phyloP scores from a whole-genome alignment of 139 green algal species.

The Parachlorella kessleri region DNA sequence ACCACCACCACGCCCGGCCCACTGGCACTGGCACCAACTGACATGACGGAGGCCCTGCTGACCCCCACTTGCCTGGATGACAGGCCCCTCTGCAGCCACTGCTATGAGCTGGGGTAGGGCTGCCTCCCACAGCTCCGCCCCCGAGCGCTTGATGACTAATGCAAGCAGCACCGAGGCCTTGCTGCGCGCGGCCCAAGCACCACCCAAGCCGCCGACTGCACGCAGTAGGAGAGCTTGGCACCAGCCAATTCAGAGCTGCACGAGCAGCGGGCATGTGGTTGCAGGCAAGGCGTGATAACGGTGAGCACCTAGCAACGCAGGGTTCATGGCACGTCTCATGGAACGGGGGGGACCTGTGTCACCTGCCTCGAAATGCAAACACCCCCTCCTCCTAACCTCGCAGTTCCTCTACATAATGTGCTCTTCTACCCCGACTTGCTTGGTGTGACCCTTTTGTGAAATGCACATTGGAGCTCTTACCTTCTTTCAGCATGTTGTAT shows the following conservation, averaged over 20 bases:
- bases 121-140: slow-evolving; percentile 47
- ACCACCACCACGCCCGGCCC: background rate
- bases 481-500: slow-evolving; percentile 42
- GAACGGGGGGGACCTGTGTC: too few relatives aligned
- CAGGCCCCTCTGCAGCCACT: slow-evolving; percentile 45
- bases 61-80: slow-evolving; percentile 13
- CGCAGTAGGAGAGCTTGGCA: too few relatives aligned
- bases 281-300: background rate
- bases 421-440: too few relatives aligned
- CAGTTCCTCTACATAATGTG: too few relatives aligned
- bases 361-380: too few relatives aligned
- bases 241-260: too few relatives aligned
- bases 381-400: too few relatives aligned
- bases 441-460: too few relatives aligned
- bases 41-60: too few relatives aligned
- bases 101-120: slow-evolving; percentile 71
- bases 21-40: background rate
- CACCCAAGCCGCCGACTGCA: slow-evolving; percentile 19
- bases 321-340: too few relatives aligned
- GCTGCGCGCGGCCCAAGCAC: slow-evolving; percentile 61
- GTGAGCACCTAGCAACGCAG: too few relatives aligned
- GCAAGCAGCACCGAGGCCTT: slow-evolving; percentile 78
- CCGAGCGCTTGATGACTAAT: slow-evolving; percentile 69
- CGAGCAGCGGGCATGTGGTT: background rate
- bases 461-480: too few relatives aligned